A percentile compares a stretch with the other conserved stretches of the same genome.
These are phyloP conservation scores for Carex sylvatica DNA, from an alignment of 202 grass and related monocot species.

Conservation along the genomic window DNA sequence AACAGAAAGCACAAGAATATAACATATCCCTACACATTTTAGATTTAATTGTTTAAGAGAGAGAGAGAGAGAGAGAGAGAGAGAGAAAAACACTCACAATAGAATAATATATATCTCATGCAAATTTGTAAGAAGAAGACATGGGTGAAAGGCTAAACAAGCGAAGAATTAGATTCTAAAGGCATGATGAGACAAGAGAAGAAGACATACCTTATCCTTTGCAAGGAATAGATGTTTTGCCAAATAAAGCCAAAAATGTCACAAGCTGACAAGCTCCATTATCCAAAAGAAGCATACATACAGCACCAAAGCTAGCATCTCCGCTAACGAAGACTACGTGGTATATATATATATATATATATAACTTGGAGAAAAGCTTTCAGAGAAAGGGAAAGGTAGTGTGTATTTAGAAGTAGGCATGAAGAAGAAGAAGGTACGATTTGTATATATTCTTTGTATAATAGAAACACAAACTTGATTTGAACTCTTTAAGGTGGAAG, in stretches of 20 bases:
- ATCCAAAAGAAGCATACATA: conserved; percentile 10
- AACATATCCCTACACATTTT: neutral
- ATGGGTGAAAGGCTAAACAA: neutral
- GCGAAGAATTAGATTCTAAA: conserved; percentile 15
- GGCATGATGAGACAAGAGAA: conserved; percentile 10
- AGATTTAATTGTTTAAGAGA: neutral
- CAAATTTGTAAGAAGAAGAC: neutral
- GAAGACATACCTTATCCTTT: conserved; percentile 19
- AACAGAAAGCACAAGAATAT: neutral
- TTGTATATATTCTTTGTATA: conserved; percentile 4
- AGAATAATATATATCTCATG: neutral
- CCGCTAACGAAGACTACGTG: neutral
- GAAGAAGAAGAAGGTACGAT: conserved; percentile 29
- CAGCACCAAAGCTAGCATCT: neutral
- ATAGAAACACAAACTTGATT: neutral
- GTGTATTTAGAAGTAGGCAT: conserved; percentile 4
- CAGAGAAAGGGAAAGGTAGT: conserved; percentile 16
- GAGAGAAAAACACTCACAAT: neutral
- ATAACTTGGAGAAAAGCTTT: neutral
- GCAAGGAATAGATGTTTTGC: conserved; percentile 10
- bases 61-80: no score
- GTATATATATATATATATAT: conserved; percentile 19
- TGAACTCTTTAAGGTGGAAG: neutral
- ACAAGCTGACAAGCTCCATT: conserved; percentile 14
- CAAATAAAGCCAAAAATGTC: conserved; percentile 27